Percentiles rank a stretch among this genome's conserved stretches.
Evolutionary conservation across 768 basidiomycete genomes (phyloP).

Genomic region (Collybia sordida): DNA sequence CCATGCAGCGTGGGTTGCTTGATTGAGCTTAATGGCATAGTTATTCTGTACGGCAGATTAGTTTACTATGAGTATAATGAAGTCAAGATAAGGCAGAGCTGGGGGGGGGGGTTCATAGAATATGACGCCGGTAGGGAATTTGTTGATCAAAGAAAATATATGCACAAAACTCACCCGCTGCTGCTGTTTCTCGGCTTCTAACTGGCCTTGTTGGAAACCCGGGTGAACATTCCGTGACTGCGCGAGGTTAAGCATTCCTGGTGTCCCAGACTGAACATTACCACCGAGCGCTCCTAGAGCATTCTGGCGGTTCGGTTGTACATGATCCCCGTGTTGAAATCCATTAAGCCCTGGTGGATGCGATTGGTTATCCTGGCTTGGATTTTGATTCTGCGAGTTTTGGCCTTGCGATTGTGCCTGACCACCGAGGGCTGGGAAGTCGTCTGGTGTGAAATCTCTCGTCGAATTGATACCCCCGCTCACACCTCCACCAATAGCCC

Average conservation of each 20-base stretch:
- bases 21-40: slow-evolving; percentile 64
- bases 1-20: slow-evolving; percentile 64
- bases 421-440: slow-evolving; percentile 86
- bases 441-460: slow-evolving; percentile 81
- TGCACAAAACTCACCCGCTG: slow-evolving; percentile 52
- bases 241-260: slow-evolving; percentile 65
- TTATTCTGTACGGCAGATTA: slow-evolving; percentile 40
- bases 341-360: slow-evolving; percentile 84
- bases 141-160: too few species aligned
- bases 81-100: too few species aligned
- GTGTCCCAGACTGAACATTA: slow-evolving; percentile 44
- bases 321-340: slow-evolving; percentile 44
- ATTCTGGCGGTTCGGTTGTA: slow-evolving; percentile 56
- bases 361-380: slow-evolving; percentile 38
- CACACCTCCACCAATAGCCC: slow-evolving; percentile 31
- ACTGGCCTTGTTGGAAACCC: slow-evolving; percentile 56
- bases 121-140: too few species aligned
- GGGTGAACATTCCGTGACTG: slow-evolving; percentile 48
- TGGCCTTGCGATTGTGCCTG: slow-evolving; percentile 45
- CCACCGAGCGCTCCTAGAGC: slow-evolving; percentile 52
- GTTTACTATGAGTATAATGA: too few species aligned
- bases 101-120: too few species aligned
- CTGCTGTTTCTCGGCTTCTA: slow-evolving; percentile 65
- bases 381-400: slow-evolving; percentile 31
- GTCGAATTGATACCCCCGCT: slow-evolving; percentile 39